A percentile compares a stretch with the other conserved stretches of the same genome.
Conservation (phyloP, 495 filamentous ascomycete species). For the Aspergillus cavernicola region DNA sequence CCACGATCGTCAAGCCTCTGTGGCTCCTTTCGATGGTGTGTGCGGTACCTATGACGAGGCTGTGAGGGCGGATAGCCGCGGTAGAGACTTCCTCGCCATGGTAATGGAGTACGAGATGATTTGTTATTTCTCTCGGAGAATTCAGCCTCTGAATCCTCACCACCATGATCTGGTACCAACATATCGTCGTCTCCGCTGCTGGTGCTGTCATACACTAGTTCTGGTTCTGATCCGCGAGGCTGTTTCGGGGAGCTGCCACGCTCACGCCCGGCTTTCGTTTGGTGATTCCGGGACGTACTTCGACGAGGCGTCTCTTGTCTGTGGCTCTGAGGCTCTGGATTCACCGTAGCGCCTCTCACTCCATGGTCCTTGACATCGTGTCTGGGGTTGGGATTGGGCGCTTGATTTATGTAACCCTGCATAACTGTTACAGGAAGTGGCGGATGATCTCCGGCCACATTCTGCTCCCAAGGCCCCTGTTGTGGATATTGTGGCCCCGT, state of each 20-base stretch:
- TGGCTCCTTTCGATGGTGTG: slow-evolving; percentile 18
- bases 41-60: slow-evolving; percentile 12
- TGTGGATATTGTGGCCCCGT: too few species aligned
- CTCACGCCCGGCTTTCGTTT: background rate
- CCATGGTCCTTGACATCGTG: background rate
- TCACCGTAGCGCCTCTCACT: background rate
- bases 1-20: slow-evolving; percentile 1
- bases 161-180: background rate
- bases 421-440: background rate
- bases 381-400: background rate
- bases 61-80: slow-evolving; percentile 14
- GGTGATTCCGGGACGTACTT: background rate
- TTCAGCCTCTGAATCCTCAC: slow-evolving; percentile 11
- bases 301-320: background rate
- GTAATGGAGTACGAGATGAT: background rate
- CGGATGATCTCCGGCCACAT: slow-evolving; percentile 4
- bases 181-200: slow-evolving; percentile 17
- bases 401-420: background rate
- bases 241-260: background rate
- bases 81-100: slow-evolving; percentile 19
- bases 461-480: slow-evolving; percentile 6
- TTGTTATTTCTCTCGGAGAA: slow-evolving; percentile 10
- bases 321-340: slow-evolving; percentile 1
- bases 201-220: slow-evolving; percentile 8
- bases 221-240: slow-evolving; percentile 8